These are phyloP conservation scores for Cystobasidiopsis lactophilus DNA, from an alignment of 768 basidiomycete genomes.

Conservation along the genomic window DNA sequence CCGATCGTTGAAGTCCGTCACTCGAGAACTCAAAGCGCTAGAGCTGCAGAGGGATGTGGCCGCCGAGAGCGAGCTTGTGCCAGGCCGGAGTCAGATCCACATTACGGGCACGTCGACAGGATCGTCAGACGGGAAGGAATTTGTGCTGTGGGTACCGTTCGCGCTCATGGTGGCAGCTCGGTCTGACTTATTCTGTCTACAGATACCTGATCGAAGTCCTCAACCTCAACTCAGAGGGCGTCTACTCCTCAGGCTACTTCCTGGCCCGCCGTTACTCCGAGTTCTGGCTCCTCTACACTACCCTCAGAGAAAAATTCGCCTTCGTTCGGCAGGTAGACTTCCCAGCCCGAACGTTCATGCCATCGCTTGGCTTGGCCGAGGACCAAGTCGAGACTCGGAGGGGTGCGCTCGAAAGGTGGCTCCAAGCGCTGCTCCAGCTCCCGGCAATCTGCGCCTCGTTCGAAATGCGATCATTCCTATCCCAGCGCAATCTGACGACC, in stretches of 20 bases:
- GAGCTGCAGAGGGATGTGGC: constrained; percentile 88
- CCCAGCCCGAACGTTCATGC: constrained; percentile 78
- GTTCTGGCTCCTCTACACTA: constrained; percentile 71
- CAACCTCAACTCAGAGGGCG: constrained; percentile 58
- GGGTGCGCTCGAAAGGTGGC: constrained; percentile 60
- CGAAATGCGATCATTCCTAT: constrained; percentile 64
- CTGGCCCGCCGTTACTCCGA: constrained; percentile 86
- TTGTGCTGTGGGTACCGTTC: constrained; percentile 32
- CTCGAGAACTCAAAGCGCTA: constrained; percentile 57
- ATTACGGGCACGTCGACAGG: constrained; percentile 61
- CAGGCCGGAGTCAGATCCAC: constrained; percentile 59
- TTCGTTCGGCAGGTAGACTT: constrained; percentile 56
- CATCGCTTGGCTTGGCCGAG: constrained; percentile 53
- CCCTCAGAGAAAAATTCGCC: constrained; percentile 51
- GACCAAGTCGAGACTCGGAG: constrained; percentile 63
- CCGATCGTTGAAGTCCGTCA: constrained; percentile 60
- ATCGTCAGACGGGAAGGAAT: constrained; percentile 67
- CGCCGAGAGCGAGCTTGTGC: constrained; percentile 61
- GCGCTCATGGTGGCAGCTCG: constrained; percentile 22
- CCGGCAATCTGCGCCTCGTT: constrained; percentile 58
- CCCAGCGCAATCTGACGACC: constrained; percentile 29
- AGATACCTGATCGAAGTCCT: constrained; percentile 71
- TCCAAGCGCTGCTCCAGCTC: constrained; percentile 56
- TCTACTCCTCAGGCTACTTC: constrained; percentile 64
- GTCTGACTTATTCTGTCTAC: background rate